phyloP scores from a whole-genome alignment of 306 rosid species.

The Cicer bijugum region DNA sequence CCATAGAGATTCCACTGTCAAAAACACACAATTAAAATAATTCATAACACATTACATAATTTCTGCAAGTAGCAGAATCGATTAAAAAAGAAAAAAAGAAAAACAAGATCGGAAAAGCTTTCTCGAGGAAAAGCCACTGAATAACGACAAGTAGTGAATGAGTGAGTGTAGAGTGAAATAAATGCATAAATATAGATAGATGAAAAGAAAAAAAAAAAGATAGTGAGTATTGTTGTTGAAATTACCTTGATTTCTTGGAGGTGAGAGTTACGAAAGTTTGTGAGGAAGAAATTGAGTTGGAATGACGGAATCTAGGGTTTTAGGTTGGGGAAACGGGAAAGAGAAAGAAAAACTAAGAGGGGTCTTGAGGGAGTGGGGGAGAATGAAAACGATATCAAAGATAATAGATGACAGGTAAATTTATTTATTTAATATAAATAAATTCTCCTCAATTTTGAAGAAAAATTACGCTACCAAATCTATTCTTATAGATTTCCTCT shows the following conservation, averaged over 20 bases:
- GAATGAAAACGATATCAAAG: not conserved
- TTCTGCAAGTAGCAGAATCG: not conserved
- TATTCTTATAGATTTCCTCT: no score
- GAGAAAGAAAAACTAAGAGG: not conserved
- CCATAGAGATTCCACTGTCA: constrained; percentile 58
- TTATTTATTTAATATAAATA: no score
- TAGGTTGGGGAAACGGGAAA: not conserved
- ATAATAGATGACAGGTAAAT: not conserved
- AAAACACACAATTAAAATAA: not conserved
- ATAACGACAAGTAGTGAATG: not conserved
- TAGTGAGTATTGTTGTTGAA: not conserved
- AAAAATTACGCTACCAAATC: no score
- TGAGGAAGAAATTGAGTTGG: not conserved
- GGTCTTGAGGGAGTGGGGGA: not conserved
- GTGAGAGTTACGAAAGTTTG: not conserved
- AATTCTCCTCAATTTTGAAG: no score
- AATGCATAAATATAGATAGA: not conserved
- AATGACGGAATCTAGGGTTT: constrained; percentile 41
- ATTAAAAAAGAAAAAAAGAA: not conserved
- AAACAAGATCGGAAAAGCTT: not conserved
- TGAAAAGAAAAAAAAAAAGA: not conserved
- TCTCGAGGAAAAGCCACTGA: not conserved
- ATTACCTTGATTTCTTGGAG: constrained; percentile 48
- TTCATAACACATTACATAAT: not conserved
- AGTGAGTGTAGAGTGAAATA: not conserved